Base-by-base conservation (phyloP, 2,329 filamentous ascomycete genomes). In the Hortaea werneckii region DNA sequence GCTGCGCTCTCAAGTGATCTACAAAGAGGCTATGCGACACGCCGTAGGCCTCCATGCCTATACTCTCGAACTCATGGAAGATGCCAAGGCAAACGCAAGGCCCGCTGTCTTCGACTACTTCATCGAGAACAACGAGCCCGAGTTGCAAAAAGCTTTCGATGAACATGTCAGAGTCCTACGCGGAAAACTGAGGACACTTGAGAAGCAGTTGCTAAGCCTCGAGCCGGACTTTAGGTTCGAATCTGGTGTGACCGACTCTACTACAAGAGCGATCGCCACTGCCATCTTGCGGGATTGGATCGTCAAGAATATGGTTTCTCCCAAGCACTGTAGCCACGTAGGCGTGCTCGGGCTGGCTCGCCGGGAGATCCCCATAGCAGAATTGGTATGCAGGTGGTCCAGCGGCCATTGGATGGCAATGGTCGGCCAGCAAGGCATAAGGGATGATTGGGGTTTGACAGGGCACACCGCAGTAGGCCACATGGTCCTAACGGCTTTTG, bases 21-120 rank as follows among this genome's bases (percentile, higher is more conserved):
- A 42, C 41, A 12, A 32, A 26, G 41, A 42, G 29, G 29, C 41
- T 29, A 42, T 42, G 41, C 30, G 35, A 20, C 41, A 32, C 29
- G 41, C 41, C 10, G 41, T 32, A 6, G 41, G 12, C n/a, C 6
- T 42, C 28, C 28, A 42, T 42, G 32, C 20, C 20, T 20, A 20
- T 20, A 35, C 9, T 10, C n/a, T 9, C 32, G n/a, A 9, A 35
- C 9, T 12, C n/a, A 12, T 35, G 32, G n/a, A 35, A 12, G 32
- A 12, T 10, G 32, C n/a, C 9, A 35, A 20, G 20, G 20, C 32
- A 35, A 10, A 35, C 9, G n/a, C 32, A 9, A 35, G 9, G 32
- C n/a, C 32, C n/a, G n/a, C 32, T 35, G 9, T 35, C 32, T 12
- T 35, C 20, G 32, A 9, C 32, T 35, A 10, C 32, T 35, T 35